These are phyloP conservation scores for Candida quercuum DNA, from an alignment of 805 yeast genomes.

Conservation along the genomic window DNA sequence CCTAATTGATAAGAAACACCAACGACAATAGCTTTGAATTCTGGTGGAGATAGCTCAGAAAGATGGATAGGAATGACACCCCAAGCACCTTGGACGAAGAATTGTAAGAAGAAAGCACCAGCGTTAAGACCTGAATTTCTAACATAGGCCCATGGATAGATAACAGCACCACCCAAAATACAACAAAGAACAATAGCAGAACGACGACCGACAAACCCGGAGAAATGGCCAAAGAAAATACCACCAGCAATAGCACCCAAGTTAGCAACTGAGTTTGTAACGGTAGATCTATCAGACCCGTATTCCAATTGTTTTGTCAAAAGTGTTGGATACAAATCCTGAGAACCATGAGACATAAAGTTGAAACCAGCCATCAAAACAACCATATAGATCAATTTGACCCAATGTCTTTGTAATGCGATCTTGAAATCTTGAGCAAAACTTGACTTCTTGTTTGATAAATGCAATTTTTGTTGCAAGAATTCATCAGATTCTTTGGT, in stretches of 20 bases:
- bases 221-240: slow-evolving; percentile 46
- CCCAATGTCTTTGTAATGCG: slow-evolving; percentile 48
- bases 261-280: slow-evolving; percentile 52
- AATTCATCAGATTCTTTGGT: slow-evolving; percentile 53
- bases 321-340: slow-evolving; percentile 56
- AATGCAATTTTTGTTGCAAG: slow-evolving; percentile 33
- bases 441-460: slow-evolving; percentile 25
- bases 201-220: slow-evolving; percentile 53
- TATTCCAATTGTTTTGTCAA: slow-evolving; percentile 41
- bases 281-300: slow-evolving; percentile 41
- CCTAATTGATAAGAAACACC: slow-evolving; percentile 67
- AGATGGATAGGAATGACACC: slow-evolving; percentile 62
- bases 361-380: slow-evolving; percentile 59
- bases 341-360: slow-evolving; percentile 59
- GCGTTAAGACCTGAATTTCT: slow-evolving; percentile 44
- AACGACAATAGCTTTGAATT: slow-evolving; percentile 54
- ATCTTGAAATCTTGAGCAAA: slow-evolving; percentile 27
- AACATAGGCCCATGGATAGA: slow-evolving; percentile 60
- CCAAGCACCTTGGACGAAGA: slow-evolving; percentile 66
- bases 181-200: slow-evolving; percentile 46
- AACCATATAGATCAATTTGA: slow-evolving; percentile 50
- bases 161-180: slow-evolving; percentile 51
- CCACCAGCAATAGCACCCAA: slow-evolving; percentile 57
- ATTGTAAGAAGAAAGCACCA: slow-evolving; percentile 57
- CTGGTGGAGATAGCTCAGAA: slow-evolving; percentile 57